Conservation (phyloP, 768 basidiomycete genomes). For the Mycena chlorophos region DNA sequence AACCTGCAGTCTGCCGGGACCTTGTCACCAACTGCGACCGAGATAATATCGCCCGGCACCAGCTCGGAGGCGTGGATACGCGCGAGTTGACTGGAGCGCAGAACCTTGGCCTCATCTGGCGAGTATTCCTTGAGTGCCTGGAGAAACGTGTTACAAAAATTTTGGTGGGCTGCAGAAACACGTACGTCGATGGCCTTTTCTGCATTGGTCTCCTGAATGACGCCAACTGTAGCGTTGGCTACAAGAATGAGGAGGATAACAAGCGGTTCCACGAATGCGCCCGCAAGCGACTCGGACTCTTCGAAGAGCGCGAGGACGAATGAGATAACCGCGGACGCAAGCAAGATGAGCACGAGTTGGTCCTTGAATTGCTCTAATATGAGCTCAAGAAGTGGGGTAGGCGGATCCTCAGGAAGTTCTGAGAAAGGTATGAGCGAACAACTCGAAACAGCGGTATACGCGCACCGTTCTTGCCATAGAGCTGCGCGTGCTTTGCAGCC, state of each 20-base stretch:
- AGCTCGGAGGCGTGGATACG: constrained; percentile 86
- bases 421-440: constrained; percentile 12
- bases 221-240: constrained; percentile 96
- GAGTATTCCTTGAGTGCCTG: constrained; percentile 97
- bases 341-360: constrained; percentile 94
- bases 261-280: constrained; percentile 92
- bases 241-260: constrained; percentile 96
- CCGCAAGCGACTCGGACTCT: constrained; percentile 63
- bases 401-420: constrained; percentile 92
- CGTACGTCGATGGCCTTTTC: constrained; percentile 96
- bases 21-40: constrained; percentile 91
- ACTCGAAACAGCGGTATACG: too few relatives aligned
- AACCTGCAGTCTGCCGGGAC: constrained; percentile 94
- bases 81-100: constrained; percentile 67
- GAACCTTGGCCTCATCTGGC: constrained; percentile 91
- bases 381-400: constrained; percentile 90
- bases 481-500: constrained; percentile 68
- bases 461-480: constrained; percentile 87
- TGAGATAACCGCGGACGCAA: constrained; percentile 90
- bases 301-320: constrained; percentile 91
- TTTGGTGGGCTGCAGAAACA: constrained; percentile 19
- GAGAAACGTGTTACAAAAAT: constrained; percentile 10
- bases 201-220: constrained; percentile 94
- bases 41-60: constrained; percentile 92
- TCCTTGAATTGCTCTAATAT: constrained; percentile 99